These are phyloP conservation scores for Encephalitozoon romaleae DNA, from an alignment of 371 early-diverging fungal genomes.

Conservation along the genomic window DNA sequence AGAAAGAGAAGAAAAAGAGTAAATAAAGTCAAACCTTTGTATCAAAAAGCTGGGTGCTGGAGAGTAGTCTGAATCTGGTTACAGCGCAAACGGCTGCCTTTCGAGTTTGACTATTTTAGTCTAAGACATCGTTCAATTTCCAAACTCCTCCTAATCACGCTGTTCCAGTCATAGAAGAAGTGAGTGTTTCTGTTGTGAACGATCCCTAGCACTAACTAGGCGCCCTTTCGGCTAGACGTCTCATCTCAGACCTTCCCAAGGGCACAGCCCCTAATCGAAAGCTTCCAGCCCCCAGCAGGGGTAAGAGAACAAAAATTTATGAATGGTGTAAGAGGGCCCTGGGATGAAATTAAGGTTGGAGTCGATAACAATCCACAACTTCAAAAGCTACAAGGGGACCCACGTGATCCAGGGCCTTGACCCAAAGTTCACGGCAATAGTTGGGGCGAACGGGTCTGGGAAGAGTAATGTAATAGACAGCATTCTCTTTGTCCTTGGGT, in stretches of 20 bases:
- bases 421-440: constrained; percentile 64
- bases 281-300: constrained; percentile 27
- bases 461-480: constrained; percentile 98
- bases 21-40: not conserved
- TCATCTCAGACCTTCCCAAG: constrained; percentile 52
- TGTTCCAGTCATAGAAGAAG: not conserved
- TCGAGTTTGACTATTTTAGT: constrained; percentile 45
- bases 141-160: constrained; percentile 28
- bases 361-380: constrained; percentile 53
- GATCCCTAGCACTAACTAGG: constrained; percentile 18
- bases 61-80: constrained; percentile 56
- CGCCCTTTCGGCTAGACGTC: constrained; percentile 17
- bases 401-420: constrained; percentile 56
- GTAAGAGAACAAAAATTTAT: not conserved
- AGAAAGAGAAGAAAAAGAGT: not conserved
- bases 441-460: constrained; percentile 98
- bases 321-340: not conserved
- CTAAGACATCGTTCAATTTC: constrained; percentile 16
- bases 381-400: constrained; percentile 61
- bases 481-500: constrained; percentile 96
- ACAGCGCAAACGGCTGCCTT: constrained; percentile 26
- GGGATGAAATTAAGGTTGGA: constrained; percentile 23
- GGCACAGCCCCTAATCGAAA: constrained; percentile 30
- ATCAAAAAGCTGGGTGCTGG: constrained; percentile 12
- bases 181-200: constrained; percentile 29